Conservation (phyloP, 2,329 filamentous ascomycete species). For the Chrysoporthe cubensis region DNA sequence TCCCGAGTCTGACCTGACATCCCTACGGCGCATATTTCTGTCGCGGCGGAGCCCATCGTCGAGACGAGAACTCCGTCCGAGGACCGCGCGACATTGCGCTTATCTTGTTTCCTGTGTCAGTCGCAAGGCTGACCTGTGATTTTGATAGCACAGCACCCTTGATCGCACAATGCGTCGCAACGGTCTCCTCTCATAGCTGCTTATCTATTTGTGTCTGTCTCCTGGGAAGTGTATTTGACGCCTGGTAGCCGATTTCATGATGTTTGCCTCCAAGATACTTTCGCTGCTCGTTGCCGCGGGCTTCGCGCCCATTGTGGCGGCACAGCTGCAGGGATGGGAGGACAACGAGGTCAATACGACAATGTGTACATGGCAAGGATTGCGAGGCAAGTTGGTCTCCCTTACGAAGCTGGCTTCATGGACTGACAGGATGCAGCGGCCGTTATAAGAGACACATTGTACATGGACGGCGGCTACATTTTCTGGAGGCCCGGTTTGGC, state of each 20-base stretch:
- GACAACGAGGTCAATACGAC: slow-evolving; percentile 57
- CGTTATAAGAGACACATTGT: slow-evolving; percentile 64
- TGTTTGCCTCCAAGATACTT: slow-evolving; percentile 37
- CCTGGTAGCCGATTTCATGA: slow-evolving; percentile 28
- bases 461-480: slow-evolving; percentile 65
- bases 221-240: background rate
- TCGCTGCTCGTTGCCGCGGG: slow-evolving; percentile 35
- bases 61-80: background rate
- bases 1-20: background rate
- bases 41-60: background rate
- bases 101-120: background rate
- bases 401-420: background rate
- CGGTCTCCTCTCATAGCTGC: background rate
- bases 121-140: slow-evolving; percentile 15
- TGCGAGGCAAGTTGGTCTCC: slow-evolving; percentile 42
- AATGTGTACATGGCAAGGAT: slow-evolving; percentile 62
- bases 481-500: slow-evolving; percentile 56
- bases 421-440: slow-evolving; percentile 49
- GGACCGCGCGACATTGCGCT: slow-evolving; percentile 6
- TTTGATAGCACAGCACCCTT: background rate
- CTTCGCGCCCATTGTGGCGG: slow-evolving; percentile 37
- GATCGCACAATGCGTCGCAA: slow-evolving; percentile 11
- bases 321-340: slow-evolving; percentile 55
- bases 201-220: background rate
- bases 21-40: background rate